Evolutionary conservation across 164 flowering plant species (phyloP), one percentile per base, ranked within the genome.

Genomic region (Cinnamomum chago): DNA sequence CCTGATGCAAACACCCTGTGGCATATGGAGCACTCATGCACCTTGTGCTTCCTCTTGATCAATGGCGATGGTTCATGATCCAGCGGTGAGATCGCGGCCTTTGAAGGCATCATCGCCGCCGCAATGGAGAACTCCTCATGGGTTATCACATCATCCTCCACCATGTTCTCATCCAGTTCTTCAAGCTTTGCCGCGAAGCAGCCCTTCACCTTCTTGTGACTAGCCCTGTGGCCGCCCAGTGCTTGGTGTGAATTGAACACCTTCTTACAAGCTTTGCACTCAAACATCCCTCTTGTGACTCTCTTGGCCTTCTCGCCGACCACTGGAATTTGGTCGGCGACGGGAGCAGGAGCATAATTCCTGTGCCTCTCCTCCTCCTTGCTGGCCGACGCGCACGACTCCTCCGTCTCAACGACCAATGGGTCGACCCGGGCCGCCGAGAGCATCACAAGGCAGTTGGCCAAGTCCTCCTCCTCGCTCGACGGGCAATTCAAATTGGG

Each of bases 131-230:
- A 83, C 0, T 87, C 93, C n/a, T 89, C 92, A 11, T 87, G 84
- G 0, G 89, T 86, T 77, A 85, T 85, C 35, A 83, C 87, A 30
- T 88, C 94, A 17, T 84, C 87, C 5, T 87, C 93, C 5, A 75
- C 79, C 13, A 73, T 35, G 62, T 74, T 79, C 5, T 85, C 88
- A 2, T 89, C 87, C 18, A 72, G 71, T 40, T 77, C 85, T 40
- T 94, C 93, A 2, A 87, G 81, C 68, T 84, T 79, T 0, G 97
- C 86, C 0, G 99, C 99, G 64, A 86, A 95, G 70, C 99, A 95
- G 0, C 99, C 98, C 66, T 95, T 95, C 0, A 95, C 98, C 79
- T 95, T 93, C 83, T 95, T 95, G 84, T 95, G 99, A 76, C 97
- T 95, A 0, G 99, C 98, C 67, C 98, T 84, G 65, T 95, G 99